A percentile compares a stretch with the other conserved stretches of the same genome.
Evolutionary conservation across 176 grass and related monocot species (phyloP).

Genomic region (Rhynchospora breviuscula): DNA sequence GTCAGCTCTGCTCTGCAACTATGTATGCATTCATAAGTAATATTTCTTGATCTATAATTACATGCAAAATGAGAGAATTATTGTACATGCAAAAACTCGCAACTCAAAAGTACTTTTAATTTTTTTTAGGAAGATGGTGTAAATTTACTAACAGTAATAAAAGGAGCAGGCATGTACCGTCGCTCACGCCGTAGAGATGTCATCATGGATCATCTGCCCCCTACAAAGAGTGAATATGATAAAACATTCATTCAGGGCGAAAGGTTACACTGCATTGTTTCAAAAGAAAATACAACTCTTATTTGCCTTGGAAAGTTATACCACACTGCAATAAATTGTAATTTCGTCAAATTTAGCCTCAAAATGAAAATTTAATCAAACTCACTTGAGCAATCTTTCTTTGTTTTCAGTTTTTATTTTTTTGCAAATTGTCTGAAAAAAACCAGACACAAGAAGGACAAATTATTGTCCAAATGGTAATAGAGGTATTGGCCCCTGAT

Average conservation of each 20-base stretch:
- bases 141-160: constrained; percentile 75
- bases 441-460: neutral
- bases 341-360: neutral
- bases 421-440: neutral
- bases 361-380: neutral
- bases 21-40: neutral
- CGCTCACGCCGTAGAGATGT: constrained; percentile 49
- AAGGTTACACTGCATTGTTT: constrained; percentile 26
- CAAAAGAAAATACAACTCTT: neutral
- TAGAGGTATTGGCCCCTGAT: neutral
- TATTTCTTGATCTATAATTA: neutral
- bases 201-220: constrained; percentile 63
- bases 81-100: neutral
- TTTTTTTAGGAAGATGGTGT: constrained; percentile 62
- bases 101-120: constrained; percentile 9
- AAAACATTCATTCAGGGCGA: constrained; percentile 62
- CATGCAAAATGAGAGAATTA: neutral
- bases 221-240: constrained; percentile 65
- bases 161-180: constrained; percentile 63
- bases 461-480: neutral
- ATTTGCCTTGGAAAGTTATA: neutral
- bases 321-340: neutral
- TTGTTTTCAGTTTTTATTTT: neutral
- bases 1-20: neutral
- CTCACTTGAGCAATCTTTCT: neutral